Evolutionary conservation across 331 rosid genomes (phyloP), one percentile per base, ranked within the genome.

Genomic region (Dryas integrifolia): DNA sequence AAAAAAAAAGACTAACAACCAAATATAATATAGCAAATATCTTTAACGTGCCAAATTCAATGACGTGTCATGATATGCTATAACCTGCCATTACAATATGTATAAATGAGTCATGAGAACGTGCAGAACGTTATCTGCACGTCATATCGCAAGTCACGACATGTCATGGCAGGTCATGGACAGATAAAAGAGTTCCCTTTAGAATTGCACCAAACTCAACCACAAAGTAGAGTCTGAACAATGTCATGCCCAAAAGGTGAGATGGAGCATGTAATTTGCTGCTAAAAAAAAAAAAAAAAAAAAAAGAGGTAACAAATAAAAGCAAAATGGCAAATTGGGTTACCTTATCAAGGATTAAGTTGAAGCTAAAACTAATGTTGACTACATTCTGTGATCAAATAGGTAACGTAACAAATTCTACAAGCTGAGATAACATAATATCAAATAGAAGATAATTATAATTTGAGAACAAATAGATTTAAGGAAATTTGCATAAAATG

Each of bases 361-460:
- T 87, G 92, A 82, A 93, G 90, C 80, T 93, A 96, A 26, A 77
- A 80, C 69, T 88, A 90, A 82, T 93, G 98, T 62, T 90, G 96
- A 68, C 77, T 83, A 82, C 97, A 87, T 72, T 93, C 92, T 70
- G 89, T 84, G 74, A 83, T 81, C 58, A 88, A 88, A 85, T 45
- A 87, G 72, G 72, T 90, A 88, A 57, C 86, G 2, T 30, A 30
- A 30, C 0, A 30, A 30, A 30, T 30, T 84, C 98, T 90, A 61
- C 76, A 83, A 14, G 57, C 76, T 40, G 67, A 65, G 50, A 24
- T 38, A 40, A 18, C 24, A 38, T 24, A 66, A 30, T 53, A 70
- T 16, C 58, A 75, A 14, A 64, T 55, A 69, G 38, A 39, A 49
- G 21, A 39, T 7, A 53, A 58, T 44, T 10, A 39, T 7, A 0